phyloP scores from a whole-genome alignment of 1,284 basidiomycete species.

The Boletus sp. region DNA sequence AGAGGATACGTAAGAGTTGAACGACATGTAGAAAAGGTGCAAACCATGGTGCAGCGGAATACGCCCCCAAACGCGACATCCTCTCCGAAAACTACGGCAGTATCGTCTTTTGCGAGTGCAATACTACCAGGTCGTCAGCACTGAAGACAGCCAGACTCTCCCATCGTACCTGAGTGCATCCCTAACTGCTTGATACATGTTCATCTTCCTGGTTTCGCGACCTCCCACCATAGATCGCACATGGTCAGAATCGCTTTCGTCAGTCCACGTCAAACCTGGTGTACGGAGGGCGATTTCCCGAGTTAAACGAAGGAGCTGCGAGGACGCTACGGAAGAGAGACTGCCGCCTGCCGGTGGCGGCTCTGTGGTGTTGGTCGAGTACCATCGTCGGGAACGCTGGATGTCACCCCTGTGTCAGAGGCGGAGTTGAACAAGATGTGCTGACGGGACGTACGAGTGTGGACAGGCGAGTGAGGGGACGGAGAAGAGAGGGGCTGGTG shows the following conservation, averaged over 20 bases:
- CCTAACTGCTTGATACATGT: slow-evolving; percentile 84
- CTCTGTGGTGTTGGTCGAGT: slow-evolving; percentile 42
- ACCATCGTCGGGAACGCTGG: slow-evolving; percentile 35
- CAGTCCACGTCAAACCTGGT: slow-evolving; percentile 66
- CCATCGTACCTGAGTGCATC: slow-evolving; percentile 73
- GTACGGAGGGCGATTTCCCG: slow-evolving; percentile 69
- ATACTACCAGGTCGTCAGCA: slow-evolving; percentile 46
- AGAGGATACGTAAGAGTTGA: slow-evolving; percentile 8
- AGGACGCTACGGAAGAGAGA: slow-evolving; percentile 63
- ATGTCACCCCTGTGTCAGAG: slow-evolving; percentile 6
- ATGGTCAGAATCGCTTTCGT: slow-evolving; percentile 48
- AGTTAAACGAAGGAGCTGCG: slow-evolving; percentile 55
- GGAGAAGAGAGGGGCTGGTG: slow-evolving; percentile 8
- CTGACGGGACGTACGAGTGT: slow-evolving; percentile 19
- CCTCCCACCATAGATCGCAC: slow-evolving; percentile 57
- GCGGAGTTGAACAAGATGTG: neutral
- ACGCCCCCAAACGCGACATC: slow-evolving; percentile 94
- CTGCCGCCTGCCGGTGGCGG: slow-evolving; percentile 73
- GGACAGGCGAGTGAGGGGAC: slow-evolving; percentile 19
- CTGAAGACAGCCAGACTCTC: neutral
- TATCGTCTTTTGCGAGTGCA: slow-evolving; percentile 81
- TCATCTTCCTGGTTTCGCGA: slow-evolving; percentile 86
- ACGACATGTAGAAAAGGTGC: neutral
- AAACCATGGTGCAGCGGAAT: slow-evolving; percentile 77
- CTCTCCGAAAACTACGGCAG: slow-evolving; percentile 87